Percentiles rank a stretch among this genome's conserved stretches.
phyloP scores from a whole-genome alignment of 2,329 filamentous ascomycete species.

The Stachybotrys chartarum region DNA sequence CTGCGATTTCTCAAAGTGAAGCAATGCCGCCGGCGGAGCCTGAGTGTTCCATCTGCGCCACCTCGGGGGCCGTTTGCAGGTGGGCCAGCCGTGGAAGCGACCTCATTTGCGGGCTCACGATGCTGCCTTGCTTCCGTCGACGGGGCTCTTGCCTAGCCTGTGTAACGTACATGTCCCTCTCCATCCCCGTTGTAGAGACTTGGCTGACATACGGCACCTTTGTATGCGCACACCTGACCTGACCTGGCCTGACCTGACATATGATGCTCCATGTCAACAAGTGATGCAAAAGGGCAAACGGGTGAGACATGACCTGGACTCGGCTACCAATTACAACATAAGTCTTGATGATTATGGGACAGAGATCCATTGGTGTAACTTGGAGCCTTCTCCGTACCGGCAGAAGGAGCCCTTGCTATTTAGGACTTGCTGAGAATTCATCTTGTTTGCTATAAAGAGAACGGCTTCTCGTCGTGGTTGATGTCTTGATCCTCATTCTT shows the following conservation, averaged over 20 bases:
- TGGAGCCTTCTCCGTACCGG: not conserved
- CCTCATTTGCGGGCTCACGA: not conserved
- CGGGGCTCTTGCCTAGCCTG: not conserved
- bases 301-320: not conserved
- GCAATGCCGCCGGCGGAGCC: not conserved
- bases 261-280: not conserved
- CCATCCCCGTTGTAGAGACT: not conserved
- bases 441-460: not conserved
- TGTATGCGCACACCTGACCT: not conserved
- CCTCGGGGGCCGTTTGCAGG: constrained; percentile 1
- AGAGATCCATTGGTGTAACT: not conserved
- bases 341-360: not conserved
- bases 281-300: not conserved
- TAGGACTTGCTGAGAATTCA: not conserved
- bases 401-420: not conserved
- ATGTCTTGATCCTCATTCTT: not conserved
- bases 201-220: not conserved
- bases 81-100: not conserved
- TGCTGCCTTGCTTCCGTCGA: not conserved
- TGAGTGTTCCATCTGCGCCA: not conserved
- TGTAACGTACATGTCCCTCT: not conserved
- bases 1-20: not conserved
- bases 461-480: not conserved
- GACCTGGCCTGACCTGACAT: not conserved
- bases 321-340: not conserved